A percentile compares a stretch with the other conserved stretches of the same genome.
These are phyloP conservation scores for Collybia mongolica DNA, from an alignment of 768 basidiomycete species.

Conservation along the genomic window DNA sequence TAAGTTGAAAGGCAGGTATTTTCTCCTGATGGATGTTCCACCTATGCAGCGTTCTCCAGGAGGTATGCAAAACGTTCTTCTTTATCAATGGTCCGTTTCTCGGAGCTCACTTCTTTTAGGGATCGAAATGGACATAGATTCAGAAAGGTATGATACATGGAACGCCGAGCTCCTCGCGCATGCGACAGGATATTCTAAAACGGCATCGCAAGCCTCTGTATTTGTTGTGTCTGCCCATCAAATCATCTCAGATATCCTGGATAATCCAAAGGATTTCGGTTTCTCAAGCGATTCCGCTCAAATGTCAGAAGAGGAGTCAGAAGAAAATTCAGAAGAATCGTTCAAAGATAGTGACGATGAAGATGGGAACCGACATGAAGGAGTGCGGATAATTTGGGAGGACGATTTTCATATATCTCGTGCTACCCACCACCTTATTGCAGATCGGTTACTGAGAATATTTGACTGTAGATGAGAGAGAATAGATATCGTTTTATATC, in stretches of 20 bases:
- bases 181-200: neutral
- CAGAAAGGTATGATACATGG: neutral
- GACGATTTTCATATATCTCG: slow-evolving; percentile 6
- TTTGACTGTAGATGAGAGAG: neutral
- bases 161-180: slow-evolving; percentile 2
- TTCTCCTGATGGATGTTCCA: slow-evolving; percentile 11
- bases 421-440: slow-evolving; percentile 7
- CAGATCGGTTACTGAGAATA: slow-evolving; percentile 1
- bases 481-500: slow-evolving; percentile 5
- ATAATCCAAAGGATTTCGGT: neutral
- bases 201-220: slow-evolving; percentile 1
- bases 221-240: slow-evolving; percentile 5
- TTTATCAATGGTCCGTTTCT: neutral
- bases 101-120: neutral
- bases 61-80: neutral
- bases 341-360: slow-evolving; percentile 1
- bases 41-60: neutral
- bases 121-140: neutral
- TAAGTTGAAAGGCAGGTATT: slow-evolving; percentile 7
- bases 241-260: slow-evolving; percentile 4
- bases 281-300: neutral
- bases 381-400: neutral
- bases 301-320: neutral
- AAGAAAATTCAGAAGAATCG: neutral
- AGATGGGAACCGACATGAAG: neutral